These are phyloP conservation scores for Podila epicladia DNA, from an alignment of 192 early-diverging fungal species.

Conservation along the genomic window DNA sequence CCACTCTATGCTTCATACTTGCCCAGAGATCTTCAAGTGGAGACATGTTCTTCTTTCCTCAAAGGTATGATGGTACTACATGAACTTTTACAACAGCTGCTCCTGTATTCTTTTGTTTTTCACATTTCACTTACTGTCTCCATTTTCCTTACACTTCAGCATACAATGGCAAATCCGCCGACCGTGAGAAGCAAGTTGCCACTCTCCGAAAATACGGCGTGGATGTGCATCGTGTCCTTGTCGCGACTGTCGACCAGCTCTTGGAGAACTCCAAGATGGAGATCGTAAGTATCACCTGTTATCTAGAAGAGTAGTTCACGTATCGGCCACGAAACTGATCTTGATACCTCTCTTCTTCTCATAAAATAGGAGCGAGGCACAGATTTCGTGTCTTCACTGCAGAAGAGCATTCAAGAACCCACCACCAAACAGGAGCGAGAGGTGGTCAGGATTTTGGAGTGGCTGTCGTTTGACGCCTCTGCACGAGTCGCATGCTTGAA, in stretches of 20 bases:
- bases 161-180: not conserved
- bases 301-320: too few species aligned
- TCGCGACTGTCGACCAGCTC: conserved; percentile 37
- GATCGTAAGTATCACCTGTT: conserved; percentile 14
- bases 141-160: not conserved
- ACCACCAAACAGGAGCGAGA: conserved; percentile 2
- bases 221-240: conserved; percentile 27
- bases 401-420: conserved; percentile 10
- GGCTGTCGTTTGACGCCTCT: conserved; percentile 23
- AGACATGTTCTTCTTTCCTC: conserved; percentile 33
- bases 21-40: conserved; percentile 27
- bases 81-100: conserved; percentile 8
- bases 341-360: not conserved
- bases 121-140: not conserved
- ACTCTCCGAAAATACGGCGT: conserved; percentile 24
- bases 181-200: conserved; percentile 19
- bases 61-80: conserved; percentile 13
- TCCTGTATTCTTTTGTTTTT: not conserved
- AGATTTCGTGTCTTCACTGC: conserved; percentile 7
- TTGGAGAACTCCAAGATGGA: conserved; percentile 13
- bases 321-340: too few species aligned
- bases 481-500: not conserved
- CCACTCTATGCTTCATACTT: conserved; percentile 42
- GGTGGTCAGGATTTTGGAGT: conserved; percentile 24
- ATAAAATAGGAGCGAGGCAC: not conserved